Evolutionary conservation across 2,329 filamentous ascomycete species (phyloP).

Genomic region (Penicillium palitans): DNA sequence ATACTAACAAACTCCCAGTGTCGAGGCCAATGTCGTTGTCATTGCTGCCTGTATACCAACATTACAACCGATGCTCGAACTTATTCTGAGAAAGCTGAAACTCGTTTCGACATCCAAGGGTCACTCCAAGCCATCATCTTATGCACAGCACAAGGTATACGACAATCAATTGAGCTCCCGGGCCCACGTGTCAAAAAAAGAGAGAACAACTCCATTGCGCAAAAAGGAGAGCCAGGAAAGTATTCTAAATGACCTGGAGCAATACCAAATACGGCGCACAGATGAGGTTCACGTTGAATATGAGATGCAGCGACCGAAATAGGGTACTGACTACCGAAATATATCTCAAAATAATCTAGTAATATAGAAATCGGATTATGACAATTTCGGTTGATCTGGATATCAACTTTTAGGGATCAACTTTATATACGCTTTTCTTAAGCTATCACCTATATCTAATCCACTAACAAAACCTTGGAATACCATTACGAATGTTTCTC

Average conservation of each 20-base stretch:
- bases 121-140: background rate
- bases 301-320: conserved; percentile 14
- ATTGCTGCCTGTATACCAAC: conserved; percentile 40
- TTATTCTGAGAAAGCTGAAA: conserved; percentile 18
- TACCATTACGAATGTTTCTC: background rate
- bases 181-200: background rate
- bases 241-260: conserved; percentile 14
- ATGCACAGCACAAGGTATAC: background rate
- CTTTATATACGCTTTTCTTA: background rate
- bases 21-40: conserved; percentile 36
- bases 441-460: background rate
- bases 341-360: background rate
- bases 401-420: background rate
- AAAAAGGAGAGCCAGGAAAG: conserved; percentile 21
- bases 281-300: conserved; percentile 25
- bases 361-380: background rate
- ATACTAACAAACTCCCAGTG: conserved; percentile 14
- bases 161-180: background rate
- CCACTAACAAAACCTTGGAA: background rate
- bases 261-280: conserved; percentile 22
- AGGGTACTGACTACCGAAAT: background rate
- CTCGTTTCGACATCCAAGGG: background rate
- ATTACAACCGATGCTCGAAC: conserved; percentile 34
- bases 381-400: background rate
- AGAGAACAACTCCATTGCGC: background rate